A percentile compares a stretch with the other conserved stretches of the same genome.
These are phyloP conservation scores for Neonectria magnoliae DNA, from an alignment of 2,329 filamentous ascomycete species.

Conservation along the genomic window DNA sequence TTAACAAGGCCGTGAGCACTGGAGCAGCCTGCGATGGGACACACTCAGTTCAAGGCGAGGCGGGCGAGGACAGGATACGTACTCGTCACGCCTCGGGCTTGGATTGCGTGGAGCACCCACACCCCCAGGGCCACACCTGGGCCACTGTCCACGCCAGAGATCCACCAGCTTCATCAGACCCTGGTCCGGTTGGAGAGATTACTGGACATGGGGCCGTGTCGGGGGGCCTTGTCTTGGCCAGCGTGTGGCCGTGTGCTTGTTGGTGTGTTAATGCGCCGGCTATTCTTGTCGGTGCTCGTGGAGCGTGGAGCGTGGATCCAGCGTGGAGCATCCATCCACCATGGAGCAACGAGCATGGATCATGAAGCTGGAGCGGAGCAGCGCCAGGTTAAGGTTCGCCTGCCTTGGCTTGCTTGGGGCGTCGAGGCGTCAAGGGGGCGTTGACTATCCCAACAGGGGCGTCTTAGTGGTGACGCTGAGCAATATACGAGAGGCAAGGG, in stretches of 20 bases:
- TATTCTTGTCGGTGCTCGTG: conserved; percentile 55
- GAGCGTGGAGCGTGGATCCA: conserved; percentile 7
- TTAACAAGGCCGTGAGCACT: conserved; percentile 30
- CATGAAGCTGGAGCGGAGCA: neutral
- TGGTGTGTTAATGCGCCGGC: conserved; percentile 50
- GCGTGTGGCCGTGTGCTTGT: conserved; percentile 27
- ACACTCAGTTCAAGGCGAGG: conserved; percentile 35
- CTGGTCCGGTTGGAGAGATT: conserved; percentile 46
- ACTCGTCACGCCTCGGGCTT: conserved; percentile 24
- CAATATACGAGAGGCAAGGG: conserved; percentile 61
- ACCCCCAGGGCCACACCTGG: conserved; percentile 37
- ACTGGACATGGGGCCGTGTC: conserved; percentile 45
- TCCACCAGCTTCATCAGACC: conserved; percentile 47
- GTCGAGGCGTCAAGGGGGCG: conserved; percentile 31
- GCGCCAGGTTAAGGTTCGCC: conserved; percentile 46
- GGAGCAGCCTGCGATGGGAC: conserved; percentile 15
- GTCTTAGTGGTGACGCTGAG: conserved; percentile 55
- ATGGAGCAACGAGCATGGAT: neutral
- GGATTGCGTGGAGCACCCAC: conserved; percentile 16
- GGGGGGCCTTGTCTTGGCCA: conserved; percentile 46
- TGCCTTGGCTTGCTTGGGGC: conserved; percentile 33
- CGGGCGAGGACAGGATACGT: conserved; percentile 42
- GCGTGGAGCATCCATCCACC: too few species aligned
- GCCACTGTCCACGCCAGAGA: conserved; percentile 30
- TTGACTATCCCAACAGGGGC: conserved; percentile 45